Percentiles rank a stretch among this genome's conserved stretches.
phyloP scores from a whole-genome alignment of 164 flowering plant species.

The Malania oleifera region DNA sequence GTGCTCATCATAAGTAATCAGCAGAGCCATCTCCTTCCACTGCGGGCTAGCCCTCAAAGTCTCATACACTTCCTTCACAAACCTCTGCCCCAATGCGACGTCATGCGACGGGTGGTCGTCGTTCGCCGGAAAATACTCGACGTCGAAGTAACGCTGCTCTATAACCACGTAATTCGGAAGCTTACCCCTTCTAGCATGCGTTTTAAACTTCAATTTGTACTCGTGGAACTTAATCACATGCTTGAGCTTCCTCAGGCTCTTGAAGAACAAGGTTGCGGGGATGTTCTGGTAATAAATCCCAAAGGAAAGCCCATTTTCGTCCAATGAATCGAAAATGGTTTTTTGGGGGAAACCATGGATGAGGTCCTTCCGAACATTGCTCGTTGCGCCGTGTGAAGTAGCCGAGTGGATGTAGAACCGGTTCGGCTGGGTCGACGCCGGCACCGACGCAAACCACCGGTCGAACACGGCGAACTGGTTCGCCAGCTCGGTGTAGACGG shows the following conservation, averaged over 20 bases:
- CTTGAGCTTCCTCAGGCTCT: constrained; percentile 77
- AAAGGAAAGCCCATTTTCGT: constrained; percentile 66
- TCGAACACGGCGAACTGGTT: constrained; percentile 77
- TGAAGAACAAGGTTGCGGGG: constrained; percentile 81
- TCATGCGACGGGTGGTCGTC: constrained; percentile 7
- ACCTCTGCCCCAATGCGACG: constrained; percentile 55
- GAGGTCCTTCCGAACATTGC: constrained; percentile 76
- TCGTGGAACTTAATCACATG: constrained; percentile 23
- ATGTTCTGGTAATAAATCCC: constrained; percentile 96
- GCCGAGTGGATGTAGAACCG: constrained; percentile 91
- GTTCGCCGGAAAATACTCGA: background rate
- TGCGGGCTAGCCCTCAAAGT: constrained; percentile 77
- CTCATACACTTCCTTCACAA: constrained; percentile 97
- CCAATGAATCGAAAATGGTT: constrained; percentile 74
- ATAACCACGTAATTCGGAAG: constrained; percentile 5
- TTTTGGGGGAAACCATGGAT: constrained; percentile 83
- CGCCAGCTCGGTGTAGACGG: constrained; percentile 65
- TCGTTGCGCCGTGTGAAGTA: constrained; percentile 80
- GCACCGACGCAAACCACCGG: constrained; percentile 88
- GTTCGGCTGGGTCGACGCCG: constrained; percentile 91
- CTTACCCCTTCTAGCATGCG: background rate
- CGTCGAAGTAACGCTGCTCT: constrained; percentile 8
- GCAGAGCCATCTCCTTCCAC: constrained; percentile 82
- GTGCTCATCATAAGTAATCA: constrained; percentile 95
- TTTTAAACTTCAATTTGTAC: background rate